A percentile compares a stretch with the other conserved stretches of the same genome.
These are phyloP conservation scores for Populus euphratica DNA, from an alignment of 345 rosid species.

Conservation along the genomic window DNA sequence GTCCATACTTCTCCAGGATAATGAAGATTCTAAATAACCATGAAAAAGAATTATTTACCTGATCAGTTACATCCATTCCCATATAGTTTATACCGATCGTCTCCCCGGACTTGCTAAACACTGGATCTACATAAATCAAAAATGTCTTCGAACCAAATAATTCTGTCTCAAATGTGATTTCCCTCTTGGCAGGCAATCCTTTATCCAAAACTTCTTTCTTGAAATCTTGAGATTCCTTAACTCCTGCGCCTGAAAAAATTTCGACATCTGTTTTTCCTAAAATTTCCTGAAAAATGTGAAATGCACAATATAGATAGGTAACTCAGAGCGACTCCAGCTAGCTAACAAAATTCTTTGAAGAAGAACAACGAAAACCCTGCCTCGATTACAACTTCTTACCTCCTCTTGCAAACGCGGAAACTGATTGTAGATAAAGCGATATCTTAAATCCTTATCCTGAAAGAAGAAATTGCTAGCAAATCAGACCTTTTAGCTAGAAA, in stretches of 20 bases:
- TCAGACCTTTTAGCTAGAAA: conserved; percentile 9
- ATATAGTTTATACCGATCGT: conserved; percentile 89
- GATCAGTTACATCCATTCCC: conserved; percentile 98
- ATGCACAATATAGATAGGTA: not conserved
- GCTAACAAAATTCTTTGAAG: not conserved
- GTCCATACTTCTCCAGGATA: conserved; percentile 4
- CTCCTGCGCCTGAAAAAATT: conserved; percentile 86
- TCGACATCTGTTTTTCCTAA: conserved; percentile 87
- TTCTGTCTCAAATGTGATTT: conserved; percentile 81
- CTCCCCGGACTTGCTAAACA: conserved; percentile 75
- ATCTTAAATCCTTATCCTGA: conserved; percentile 87
- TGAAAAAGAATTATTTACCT: conserved; percentile 41
- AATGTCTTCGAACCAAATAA: conserved; percentile 84
- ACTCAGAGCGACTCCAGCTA: not conserved
- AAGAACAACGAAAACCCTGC: not conserved
- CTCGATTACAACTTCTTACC: conserved; percentile 41
- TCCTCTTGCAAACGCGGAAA: conserved; percentile 77
- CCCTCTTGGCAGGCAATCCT: conserved; percentile 86
- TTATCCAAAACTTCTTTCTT: conserved; percentile 87
- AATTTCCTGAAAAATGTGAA: conserved; percentile 55
- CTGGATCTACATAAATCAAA: conserved; percentile 86
- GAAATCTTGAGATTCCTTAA: conserved; percentile 90
- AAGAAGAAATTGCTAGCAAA: not conserved
- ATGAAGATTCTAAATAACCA: not conserved
- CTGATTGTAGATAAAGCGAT: conserved; percentile 90